Evolutionary conservation across 164 flowering plant genomes (phyloP).

Genomic region (Buxus sempervirens): DNA sequence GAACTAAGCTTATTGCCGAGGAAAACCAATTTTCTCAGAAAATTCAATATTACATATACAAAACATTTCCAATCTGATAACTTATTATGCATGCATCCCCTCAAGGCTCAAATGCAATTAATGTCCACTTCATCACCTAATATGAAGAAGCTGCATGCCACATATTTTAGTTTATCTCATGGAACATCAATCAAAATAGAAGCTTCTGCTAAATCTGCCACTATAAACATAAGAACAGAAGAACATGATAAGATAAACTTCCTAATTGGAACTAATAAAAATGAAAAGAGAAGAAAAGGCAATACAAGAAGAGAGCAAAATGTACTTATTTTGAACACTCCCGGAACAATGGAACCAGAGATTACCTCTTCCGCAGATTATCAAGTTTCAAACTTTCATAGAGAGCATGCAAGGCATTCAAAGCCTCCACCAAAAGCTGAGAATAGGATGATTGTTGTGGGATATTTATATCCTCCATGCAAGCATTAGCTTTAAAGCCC

Average conservation of each 20-base stretch:
- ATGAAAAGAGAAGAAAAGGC: background rate
- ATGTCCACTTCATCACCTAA: background rate
- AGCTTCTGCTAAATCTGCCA: background rate
- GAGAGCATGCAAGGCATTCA: slow-evolving; percentile 81
- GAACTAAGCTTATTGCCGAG: too few species aligned
- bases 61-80: too few species aligned
- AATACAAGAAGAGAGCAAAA: background rate
- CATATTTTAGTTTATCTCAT: background rate
- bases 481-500: slow-evolving; percentile 19
- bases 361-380: slow-evolving; percentile 74
- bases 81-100: too few species aligned
- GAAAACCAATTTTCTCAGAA: too few species aligned
- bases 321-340: background rate
- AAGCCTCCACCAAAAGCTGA: slow-evolving; percentile 50
- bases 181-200: background rate
- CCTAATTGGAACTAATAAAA: background rate
- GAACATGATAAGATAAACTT: background rate
- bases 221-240: too few species aligned
- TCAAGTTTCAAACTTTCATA: slow-evolving; percentile 87
- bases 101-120: background rate
- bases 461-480: slow-evolving; percentile 19
- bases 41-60: too few species aligned
- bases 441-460: slow-evolving; percentile 32
- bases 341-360: background rate
- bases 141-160: background rate